Percentiles rank a stretch among this genome's conserved stretches.
Conservation (phyloP, 75 land plant genomes). For the Chamaecyparis obtusa region DNA sequence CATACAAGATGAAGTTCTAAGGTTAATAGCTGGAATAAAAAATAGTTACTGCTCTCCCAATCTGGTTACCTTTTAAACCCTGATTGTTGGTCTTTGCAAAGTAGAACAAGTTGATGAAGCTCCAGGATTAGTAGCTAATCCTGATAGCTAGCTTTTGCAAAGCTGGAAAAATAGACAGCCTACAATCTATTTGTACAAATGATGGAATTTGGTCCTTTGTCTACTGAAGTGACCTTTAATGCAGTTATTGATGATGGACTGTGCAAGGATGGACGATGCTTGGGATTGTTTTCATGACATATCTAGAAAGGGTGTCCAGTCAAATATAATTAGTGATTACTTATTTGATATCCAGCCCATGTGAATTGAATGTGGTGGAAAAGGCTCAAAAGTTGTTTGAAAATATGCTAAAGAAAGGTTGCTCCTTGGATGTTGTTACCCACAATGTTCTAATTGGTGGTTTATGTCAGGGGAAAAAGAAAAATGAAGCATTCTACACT, state of each 20-base stretch:
- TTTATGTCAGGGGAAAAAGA: slow-evolving; percentile 26
- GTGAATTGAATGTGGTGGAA: background rate
- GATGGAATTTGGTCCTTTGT: slow-evolving; percentile 26
- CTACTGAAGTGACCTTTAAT: no score
- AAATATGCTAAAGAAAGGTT: slow-evolving; percentile 35
- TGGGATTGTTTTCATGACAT: slow-evolving; percentile 10
- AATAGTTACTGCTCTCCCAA: no score
- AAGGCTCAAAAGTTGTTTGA: slow-evolving; percentile 38
- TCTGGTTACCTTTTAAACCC: no score
- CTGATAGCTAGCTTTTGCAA: no score
- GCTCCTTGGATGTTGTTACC: slow-evolving; percentile 40
- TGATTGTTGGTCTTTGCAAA: no score
- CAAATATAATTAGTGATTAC: background rate
- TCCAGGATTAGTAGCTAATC: no score
- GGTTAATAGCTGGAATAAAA: no score
- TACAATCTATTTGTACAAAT: no score
- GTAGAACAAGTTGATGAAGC: no score
- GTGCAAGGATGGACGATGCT: slow-evolving; percentile 43
- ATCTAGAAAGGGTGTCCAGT: background rate
- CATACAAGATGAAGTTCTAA: no score
- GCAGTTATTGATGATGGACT: slow-evolving; percentile 47
- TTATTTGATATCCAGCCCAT: background rate
- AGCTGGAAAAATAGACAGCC: no score
- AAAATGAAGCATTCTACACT: slow-evolving; percentile 41
- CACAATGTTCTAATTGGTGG: slow-evolving; percentile 55